phyloP scores from a whole-genome alignment of 2,329 filamentous ascomycete genomes.

The Thielaviopsis punctulata region DNA sequence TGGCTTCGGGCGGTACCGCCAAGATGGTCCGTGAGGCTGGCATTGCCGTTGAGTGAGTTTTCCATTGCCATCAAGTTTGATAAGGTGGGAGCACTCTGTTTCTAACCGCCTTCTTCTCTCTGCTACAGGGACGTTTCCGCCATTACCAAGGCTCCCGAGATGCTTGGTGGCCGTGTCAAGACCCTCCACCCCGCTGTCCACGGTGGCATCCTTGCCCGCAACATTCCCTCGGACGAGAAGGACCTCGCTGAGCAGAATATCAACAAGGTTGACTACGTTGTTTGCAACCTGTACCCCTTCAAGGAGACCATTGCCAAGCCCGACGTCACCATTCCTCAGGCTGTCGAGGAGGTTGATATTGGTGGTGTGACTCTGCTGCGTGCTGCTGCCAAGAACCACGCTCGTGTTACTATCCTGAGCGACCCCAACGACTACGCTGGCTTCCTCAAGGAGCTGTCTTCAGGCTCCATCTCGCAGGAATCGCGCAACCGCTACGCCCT shows the following conservation, averaged over 20 bases:
- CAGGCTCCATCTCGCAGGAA: constrained; percentile 68
- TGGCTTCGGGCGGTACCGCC: constrained; percentile 88
- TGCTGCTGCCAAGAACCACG: constrained; percentile 95
- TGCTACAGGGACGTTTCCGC: constrained; percentile 70
- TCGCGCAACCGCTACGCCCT: constrained; percentile 81
- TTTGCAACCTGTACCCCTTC: constrained; percentile 99
- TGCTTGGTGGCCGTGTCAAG: constrained; percentile 75
- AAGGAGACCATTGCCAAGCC: constrained; percentile 95
- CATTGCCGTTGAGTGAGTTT: constrained; percentile 75
- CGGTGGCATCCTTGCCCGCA: constrained; percentile 78
- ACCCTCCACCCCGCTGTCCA: constrained; percentile 90
- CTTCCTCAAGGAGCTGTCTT: constrained; percentile 79
- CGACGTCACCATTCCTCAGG: constrained; percentile 91
- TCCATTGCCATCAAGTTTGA: background rate
- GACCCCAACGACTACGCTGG: constrained; percentile 87
- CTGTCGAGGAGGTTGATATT: constrained; percentile 97
- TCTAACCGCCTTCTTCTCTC: background rate
- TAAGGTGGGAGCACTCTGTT: background rate
- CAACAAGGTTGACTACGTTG: constrained; percentile 83
- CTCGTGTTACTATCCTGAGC: constrained; percentile 85
- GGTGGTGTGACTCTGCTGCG: constrained; percentile 92
- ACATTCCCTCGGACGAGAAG: constrained; percentile 90
- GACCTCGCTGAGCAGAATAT: constrained; percentile 92
- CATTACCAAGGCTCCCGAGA: constrained; percentile 93
- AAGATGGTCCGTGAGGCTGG: constrained; percentile 94